A percentile compares a stretch with the other conserved stretches of the same genome.
Evolutionary conservation across 2,329 filamentous ascomycete genomes (phyloP).

Genomic region (Cephalotrichum gorgonifer): DNA sequence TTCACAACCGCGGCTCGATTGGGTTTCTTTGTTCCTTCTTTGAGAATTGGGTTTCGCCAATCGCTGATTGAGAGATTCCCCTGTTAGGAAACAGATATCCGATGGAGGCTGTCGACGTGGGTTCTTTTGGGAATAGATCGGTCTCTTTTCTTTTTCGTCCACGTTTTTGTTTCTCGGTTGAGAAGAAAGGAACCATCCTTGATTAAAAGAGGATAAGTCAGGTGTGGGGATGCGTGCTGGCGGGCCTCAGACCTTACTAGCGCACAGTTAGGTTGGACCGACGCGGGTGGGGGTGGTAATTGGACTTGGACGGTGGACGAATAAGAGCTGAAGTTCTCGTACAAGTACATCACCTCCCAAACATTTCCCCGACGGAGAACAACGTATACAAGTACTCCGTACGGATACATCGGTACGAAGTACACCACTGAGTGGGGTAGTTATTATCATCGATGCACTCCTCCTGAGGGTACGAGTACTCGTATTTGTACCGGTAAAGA

Average conservation of each 20-base stretch:
- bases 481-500: no score
- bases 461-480: no score
- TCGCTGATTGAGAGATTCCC: neutral
- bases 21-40: neutral
- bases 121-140: conserved; percentile 1
- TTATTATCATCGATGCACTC: no score
- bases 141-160: conserved; percentile 5
- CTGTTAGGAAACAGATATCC: neutral
- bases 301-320: conserved; percentile 1
- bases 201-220: conserved; percentile 4
- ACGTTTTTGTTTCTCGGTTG: conserved; percentile 4
- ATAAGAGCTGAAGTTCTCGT: no score
- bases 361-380: no score
- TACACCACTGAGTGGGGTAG: no score
- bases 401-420: no score
- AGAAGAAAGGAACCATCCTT: conserved; percentile 2
- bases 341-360: no score
- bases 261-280: neutral
- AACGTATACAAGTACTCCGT: no score
- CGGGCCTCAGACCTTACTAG: conserved; percentile 1
- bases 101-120: neutral
- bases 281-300: neutral
- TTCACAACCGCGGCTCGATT: neutral
- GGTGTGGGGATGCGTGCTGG: conserved; percentile 1
- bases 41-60: neutral